These are phyloP conservation scores for Metschnikowia dekortorum DNA, from an alignment of 805 yeast species.

Conservation along the genomic window DNA sequence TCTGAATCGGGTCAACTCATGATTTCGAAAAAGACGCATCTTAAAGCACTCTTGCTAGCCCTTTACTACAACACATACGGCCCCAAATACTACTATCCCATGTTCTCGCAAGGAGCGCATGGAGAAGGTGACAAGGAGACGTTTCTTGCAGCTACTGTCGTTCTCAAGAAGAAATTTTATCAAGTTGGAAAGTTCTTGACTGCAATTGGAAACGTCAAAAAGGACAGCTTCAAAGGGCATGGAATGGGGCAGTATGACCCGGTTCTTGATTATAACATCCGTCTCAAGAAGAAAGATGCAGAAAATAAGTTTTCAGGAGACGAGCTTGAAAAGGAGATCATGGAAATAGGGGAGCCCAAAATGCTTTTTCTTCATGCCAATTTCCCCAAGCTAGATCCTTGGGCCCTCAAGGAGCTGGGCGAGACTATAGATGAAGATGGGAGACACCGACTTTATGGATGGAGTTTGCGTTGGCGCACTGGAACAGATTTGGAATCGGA, in stretches of 20 bases:
- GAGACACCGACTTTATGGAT: constrained; percentile 56
- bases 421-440: constrained; percentile 40
- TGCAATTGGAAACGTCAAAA: constrained; percentile 45
- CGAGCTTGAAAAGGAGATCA: constrained; percentile 5
- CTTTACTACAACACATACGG: constrained; percentile 60
- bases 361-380: constrained; percentile 61
- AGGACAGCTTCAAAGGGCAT: constrained; percentile 52
- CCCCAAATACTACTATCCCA: constrained; percentile 38
- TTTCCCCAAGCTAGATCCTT: constrained; percentile 63
- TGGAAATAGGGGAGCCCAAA: constrained; percentile 9
- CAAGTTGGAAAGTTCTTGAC: constrained; percentile 50
- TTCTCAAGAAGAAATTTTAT: constrained; percentile 44
- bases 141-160: constrained; percentile 63
- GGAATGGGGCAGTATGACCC: constrained; percentile 80
- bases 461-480: constrained; percentile 46
- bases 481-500: constrained; percentile 56
- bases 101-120: constrained; percentile 41
- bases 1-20: constrained; percentile 68
- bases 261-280: constrained; percentile 45
- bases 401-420: constrained; percentile 42
- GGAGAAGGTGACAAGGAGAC: constrained; percentile 89
- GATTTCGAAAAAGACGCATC: constrained; percentile 55
- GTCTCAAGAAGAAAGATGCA: constrained; percentile 9
- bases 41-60: constrained; percentile 52
- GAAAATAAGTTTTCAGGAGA: constrained; percentile 5